Evolutionary conservation across 2,329 filamentous ascomycete species (phyloP).

Genomic region (Pseudofabraea citricarpa): DNA sequence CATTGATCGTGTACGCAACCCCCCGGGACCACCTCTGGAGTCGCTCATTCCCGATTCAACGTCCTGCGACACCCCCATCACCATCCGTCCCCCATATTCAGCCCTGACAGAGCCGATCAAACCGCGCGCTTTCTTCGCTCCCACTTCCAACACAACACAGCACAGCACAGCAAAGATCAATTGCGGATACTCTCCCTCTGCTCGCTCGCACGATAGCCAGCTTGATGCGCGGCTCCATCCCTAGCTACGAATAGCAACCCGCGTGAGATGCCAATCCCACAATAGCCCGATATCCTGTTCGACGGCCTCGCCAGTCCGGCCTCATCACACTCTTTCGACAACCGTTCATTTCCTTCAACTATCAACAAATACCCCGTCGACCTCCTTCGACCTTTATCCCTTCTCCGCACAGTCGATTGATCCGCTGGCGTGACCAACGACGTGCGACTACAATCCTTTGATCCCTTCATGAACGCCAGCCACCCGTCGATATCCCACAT

Average conservation of each 20-base stretch:
- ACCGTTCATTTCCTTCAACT: background rate
- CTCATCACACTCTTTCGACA: slow-evolving; percentile 1
- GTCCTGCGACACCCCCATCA: background rate
- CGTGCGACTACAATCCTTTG: slow-evolving; percentile 30
- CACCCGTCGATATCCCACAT: slow-evolving; percentile 21
- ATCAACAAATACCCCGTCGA: background rate
- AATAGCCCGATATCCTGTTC: background rate
- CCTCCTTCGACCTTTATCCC: background rate
- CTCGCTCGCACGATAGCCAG: too few relatives aligned
- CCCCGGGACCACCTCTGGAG: too few relatives aligned
- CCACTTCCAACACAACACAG: too few relatives aligned
- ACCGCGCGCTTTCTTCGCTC: too few relatives aligned
- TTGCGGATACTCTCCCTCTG: too few relatives aligned
- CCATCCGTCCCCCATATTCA: background rate
- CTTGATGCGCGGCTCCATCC: too few relatives aligned
- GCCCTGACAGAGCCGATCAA: background rate
- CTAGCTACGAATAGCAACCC: slow-evolving; percentile 1
- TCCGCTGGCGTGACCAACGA: slow-evolving; percentile 46
- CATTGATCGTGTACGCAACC: too few relatives aligned
- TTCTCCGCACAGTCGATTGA: slow-evolving; percentile 33
- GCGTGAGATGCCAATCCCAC: background rate
- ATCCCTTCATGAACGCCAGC: slow-evolving; percentile 19
- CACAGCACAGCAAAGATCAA: too few relatives aligned
- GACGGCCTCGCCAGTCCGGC: background rate
- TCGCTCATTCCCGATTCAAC: background rate